Percentiles rank a stretch among this genome's conserved stretches.
Evolutionary conservation across 306 rosid genomes (phyloP).

Genomic region (Lotus japonicus): DNA sequence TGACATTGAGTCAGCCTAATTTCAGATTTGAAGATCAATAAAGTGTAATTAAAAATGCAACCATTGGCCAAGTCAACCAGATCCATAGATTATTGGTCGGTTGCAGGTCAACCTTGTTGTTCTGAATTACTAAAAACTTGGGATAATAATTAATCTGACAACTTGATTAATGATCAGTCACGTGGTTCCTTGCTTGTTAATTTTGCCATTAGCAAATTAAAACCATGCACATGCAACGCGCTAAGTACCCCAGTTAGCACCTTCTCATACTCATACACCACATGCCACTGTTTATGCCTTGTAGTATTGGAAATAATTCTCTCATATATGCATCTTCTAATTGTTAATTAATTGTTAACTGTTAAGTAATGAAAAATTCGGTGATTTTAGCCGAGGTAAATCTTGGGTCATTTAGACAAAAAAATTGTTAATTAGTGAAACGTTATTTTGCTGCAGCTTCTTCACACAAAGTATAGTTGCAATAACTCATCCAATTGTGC

Average conservation of each 20-base stretch:
- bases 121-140: not conserved
- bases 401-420: no score
- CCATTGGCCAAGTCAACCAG: not conserved
- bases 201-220: not conserved
- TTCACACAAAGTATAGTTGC: constrained; percentile 29
- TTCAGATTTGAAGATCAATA: not conserved
- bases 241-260: not conserved
- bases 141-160: not conserved
- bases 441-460: constrained; percentile 34
- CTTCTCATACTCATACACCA: not conserved
- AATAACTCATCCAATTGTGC: constrained; percentile 19
- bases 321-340: no score
- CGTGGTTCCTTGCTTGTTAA: constrained; percentile 2
- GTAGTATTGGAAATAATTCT: not conserved
- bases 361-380: no score
- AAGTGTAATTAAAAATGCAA: not conserved
- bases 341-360: no score
- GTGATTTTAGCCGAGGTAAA: no score
- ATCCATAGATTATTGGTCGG: not conserved
- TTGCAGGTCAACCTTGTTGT: constrained; percentile 1
- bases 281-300: not conserved
- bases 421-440: not conserved
- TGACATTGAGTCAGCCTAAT: not conserved
- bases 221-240: constrained; percentile 18
- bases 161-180: not conserved